These are phyloP conservation scores for Lasiodiplodia gonubiensis DNA, from an alignment of 2,329 filamentous ascomycete genomes.

Conservation along the genomic window DNA sequence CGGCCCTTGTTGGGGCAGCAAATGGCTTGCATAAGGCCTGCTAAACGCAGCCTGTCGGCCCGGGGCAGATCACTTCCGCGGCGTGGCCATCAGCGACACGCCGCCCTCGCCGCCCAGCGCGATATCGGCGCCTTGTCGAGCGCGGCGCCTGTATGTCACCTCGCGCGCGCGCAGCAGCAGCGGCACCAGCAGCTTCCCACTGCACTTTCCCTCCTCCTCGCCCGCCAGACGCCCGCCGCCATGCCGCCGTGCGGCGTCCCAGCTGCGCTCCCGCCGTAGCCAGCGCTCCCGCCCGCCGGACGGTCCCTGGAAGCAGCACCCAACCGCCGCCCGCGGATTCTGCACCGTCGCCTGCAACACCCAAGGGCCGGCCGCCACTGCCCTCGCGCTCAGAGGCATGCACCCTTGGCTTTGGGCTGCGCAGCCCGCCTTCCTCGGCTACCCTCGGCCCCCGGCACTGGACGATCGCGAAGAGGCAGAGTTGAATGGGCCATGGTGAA, in stretches of 20 bases:
- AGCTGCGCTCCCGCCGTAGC: not conserved
- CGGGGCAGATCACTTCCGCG: constrained; percentile 19
- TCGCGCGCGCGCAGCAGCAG: not conserved
- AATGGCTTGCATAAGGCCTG: constrained; percentile 20
- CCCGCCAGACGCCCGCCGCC: not conserved
- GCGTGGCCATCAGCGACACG: not conserved
- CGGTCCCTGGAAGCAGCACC: not conserved
- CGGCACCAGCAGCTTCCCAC: constrained; percentile 6
- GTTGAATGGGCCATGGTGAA: constrained; percentile 5
- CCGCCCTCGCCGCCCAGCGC: constrained; percentile 3
- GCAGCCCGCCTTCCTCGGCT: constrained; percentile 13
- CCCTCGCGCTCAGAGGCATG: constrained; percentile 15
- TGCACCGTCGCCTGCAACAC: constrained; percentile 14
- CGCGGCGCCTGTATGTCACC: not conserved
- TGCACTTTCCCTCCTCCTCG: not conserved
- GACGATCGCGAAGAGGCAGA: constrained; percentile 21
- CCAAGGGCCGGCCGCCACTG: constrained; percentile 1
- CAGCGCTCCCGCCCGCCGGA: constrained; percentile 5
- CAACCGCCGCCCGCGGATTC: constrained; percentile 18
- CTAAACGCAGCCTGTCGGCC: not conserved
- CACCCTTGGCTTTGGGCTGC: constrained; percentile 1
- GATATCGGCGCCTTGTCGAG: not conserved
- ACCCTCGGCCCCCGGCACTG: constrained; percentile 12
- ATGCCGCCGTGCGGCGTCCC: constrained; percentile 7
- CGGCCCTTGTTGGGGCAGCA: constrained; percentile 25